Base-by-base conservation (phyloP, 1,139 yeast species). In the Debaryomyces udenii region DNA sequence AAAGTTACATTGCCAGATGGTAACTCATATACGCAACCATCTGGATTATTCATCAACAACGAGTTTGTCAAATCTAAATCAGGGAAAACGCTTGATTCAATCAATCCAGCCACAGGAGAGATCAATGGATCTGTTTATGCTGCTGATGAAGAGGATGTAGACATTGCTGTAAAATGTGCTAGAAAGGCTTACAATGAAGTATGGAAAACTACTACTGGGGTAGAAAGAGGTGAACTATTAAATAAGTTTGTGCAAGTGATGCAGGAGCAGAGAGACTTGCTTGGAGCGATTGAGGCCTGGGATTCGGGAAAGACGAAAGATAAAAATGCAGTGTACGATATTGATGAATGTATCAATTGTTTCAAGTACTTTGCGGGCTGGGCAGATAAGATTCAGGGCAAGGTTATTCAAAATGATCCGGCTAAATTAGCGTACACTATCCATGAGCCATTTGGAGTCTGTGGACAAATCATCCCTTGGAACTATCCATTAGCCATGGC, bases 31-130 rank as follows among this genome's bases (percentile, higher is more conserved):
- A 40, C 71, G 63, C 71, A 86, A 62, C 96, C 95, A 48, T 70
- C 85, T 13, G 96, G 96, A 44, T 72, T 88, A 56, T 87, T 86
- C 74, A 85, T 88, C 62, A 83, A 86, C 71, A 86, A 86, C 61
- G 87, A 86, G 62, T 88, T 83, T 57, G 84, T 85, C 47, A 64
- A 74, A 42, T 74, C 90, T 23, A 68, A 72, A 46, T 64, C 78
- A 14, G 89, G 89, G 27, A 76, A 80, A 55, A 81, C 81, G 23
- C 68, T 83, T 46, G 79, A 75, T 17, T 84, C 84, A 17, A 75
- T 77, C 45, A 74, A 81, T 51, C 90, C 91, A 34, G 67, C 83
- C 23, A 86, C 91, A 16, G 91, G 84, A 14, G 80, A 84, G 55
- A 67, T 68, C 45, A 82, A 86, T 50, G 78, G 86, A 13, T 58